Conservation (phyloP, 768 basidiomycete genomes). For the Panus rudis region DNA sequence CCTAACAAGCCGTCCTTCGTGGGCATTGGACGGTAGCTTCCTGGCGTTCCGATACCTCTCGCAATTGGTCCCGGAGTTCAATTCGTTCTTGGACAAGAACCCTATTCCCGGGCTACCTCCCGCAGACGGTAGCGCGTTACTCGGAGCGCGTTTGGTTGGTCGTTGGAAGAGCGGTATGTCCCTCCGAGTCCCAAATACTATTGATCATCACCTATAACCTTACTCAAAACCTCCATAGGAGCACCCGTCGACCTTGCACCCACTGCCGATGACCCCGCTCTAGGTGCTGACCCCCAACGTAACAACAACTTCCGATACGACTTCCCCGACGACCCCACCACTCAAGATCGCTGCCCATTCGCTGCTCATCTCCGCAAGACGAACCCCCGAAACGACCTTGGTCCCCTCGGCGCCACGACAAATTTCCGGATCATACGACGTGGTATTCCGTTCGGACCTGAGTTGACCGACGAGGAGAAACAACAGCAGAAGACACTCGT, state of each 20-base stretch:
- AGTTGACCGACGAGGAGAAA: conserved; percentile 35
- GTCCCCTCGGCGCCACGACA: conserved; percentile 3
- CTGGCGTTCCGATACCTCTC: conserved; percentile 25
- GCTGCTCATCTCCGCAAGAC: conserved; percentile 24
- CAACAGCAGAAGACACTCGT: conserved; percentile 31
- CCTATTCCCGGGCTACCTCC: conserved; percentile 12
- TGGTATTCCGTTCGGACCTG: conserved; percentile 47
- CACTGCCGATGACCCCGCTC: conserved; percentile 16
- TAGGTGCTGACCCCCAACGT: conserved; percentile 19
- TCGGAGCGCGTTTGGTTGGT: conserved; percentile 28
- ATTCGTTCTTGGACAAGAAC: conserved; percentile 18
- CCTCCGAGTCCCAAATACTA: neutral
- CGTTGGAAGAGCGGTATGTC: conserved; percentile 26
- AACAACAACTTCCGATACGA: conserved; percentile 26
- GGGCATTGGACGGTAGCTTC: conserved; percentile 26
- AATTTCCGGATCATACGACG: conserved; percentile 37
- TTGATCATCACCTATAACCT: neutral
- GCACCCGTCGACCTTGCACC: conserved; percentile 25
- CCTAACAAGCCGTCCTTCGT: conserved; percentile 23
- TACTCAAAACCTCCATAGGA: conserved; percentile 9
- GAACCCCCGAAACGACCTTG: conserved; percentile 21
- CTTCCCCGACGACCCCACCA: conserved; percentile 14
- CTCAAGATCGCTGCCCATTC: conserved; percentile 25
- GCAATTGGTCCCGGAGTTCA: conserved; percentile 30
- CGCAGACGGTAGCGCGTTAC: conserved; percentile 18